Base-by-base conservation (phyloP, 352 stramenopile genomes). In the Pythium rishiriense region DNA sequence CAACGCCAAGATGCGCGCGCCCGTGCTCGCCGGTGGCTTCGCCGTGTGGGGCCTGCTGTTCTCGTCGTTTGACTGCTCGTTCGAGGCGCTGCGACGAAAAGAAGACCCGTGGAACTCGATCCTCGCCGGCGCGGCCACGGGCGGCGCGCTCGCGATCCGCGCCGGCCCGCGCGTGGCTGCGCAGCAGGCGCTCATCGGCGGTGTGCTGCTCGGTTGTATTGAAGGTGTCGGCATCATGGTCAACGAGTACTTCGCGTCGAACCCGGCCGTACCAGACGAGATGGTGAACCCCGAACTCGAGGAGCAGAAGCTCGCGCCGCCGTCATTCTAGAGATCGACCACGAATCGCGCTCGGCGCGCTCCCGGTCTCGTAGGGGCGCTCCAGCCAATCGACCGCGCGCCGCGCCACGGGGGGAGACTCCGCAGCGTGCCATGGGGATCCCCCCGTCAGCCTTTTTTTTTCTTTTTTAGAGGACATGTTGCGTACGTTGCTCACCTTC, bases 101-200 rank as follows among this genome's bases (percentile, higher is more conserved):
- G 97, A 99, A 85, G 98, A 99, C 86, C 96, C 97, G 42, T 99
- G 97, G 97, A 99, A 99, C 76, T 98, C 96, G n/a, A 99, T 99
- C 63, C 74, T 99, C 39, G 94, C 92, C 29, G 98, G 98, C 25
- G 97, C 95, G 15, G 92, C 94, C 46, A 99, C 98, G 0, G 98
- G 97, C 75, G 97, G 97, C 48, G 88, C 98, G 26, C 82, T 99
- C 15, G 97, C 97, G 25, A 93, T 96, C 19, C 87, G 98, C 47
- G 97, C 96, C 3, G 97, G 97, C 17, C 93, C 96, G 0, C 97
- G 95, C 22, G 96, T 94, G 1, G 97, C 97, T 29, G 94, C 93
- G 1, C 90, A 90, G 33, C 96, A 97, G 35, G 97, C 97, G 11
- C 74, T 98, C 26, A 96, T 99, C 56, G 97, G 97, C 67, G 94